These are phyloP conservation scores for Sporothrix protearum DNA, from an alignment of 2,329 filamentous ascomycete genomes.

Conservation along the genomic window DNA sequence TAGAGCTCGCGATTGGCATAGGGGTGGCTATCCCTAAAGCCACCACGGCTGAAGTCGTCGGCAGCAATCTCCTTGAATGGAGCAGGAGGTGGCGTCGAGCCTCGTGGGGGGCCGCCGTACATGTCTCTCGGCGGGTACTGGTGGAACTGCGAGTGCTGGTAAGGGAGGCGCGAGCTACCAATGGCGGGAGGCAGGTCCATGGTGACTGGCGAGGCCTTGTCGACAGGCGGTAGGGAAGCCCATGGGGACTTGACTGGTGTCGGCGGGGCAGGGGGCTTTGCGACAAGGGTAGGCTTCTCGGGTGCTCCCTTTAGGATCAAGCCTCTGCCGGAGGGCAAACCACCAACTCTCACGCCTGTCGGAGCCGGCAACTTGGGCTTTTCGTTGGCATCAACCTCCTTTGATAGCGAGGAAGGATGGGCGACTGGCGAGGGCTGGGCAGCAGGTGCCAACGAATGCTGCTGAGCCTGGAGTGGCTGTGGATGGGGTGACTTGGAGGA, in stretches of 20 bases:
- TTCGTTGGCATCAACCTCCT: constrained; percentile 37
- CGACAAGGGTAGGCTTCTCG: constrained; percentile 69
- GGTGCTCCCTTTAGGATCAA: constrained; percentile 63
- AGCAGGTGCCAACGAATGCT: constrained; percentile 22
- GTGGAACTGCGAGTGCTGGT: constrained; percentile 19
- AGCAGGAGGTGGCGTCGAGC: constrained; percentile 41
- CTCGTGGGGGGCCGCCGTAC: constrained; percentile 37
- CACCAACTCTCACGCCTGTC: constrained; percentile 41
- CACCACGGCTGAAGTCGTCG: constrained; percentile 84
- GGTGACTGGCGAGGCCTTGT: constrained; percentile 68
- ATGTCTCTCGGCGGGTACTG: constrained; percentile 49
- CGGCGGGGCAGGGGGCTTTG: constrained; percentile 64
- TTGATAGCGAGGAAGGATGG: constrained; percentile 19
- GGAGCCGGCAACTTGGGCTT: constrained; percentile 46
- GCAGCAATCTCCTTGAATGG: constrained; percentile 79
- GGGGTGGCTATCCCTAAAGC: constrained; percentile 68
- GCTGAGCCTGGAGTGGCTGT: constrained; percentile 16
- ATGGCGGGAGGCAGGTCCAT: constrained; percentile 49
- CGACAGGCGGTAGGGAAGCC: constrained; percentile 80
- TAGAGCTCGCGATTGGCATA: constrained; percentile 72
- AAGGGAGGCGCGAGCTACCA: neutral
- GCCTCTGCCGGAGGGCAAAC: constrained; percentile 54
- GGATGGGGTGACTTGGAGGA: neutral
- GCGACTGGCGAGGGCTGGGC: constrained; percentile 11
- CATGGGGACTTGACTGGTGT: constrained; percentile 84